Evolutionary conservation across 768 basidiomycete species (phyloP), one percentile per base, ranked within the genome.

Genomic region (Galerina sulciceps): DNA sequence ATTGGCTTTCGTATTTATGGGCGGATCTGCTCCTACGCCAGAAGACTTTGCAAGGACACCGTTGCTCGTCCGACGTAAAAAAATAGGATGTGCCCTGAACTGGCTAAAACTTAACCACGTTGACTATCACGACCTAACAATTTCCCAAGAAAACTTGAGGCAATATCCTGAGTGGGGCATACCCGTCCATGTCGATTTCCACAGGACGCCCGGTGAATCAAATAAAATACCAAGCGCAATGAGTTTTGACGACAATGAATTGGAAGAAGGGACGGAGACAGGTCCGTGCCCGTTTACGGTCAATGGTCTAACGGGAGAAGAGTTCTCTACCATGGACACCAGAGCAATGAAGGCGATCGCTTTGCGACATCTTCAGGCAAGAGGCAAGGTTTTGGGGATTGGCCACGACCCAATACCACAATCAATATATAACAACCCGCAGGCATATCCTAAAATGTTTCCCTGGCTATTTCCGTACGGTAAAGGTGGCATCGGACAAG

Each of bases 381-480:
- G 8, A 31, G 26, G 26, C 4, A 31, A 31, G 26, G 58, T 71
- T 0, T 50, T 81, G 0, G 71, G 56, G 0, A 66, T 77, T 13
- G 72, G 72, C 1, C 72, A 71, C 35, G 47, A 45, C 4, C 31
- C 43, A 0, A 20, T 59, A 2, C 67, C 71, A 0, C 52, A 72
- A 46, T 69, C 68, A 2, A 63, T 70, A 8, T 74, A 66, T 40
- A 45, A 73, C 9, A 78, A 81, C 61, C 69, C 73, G 5, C 50
- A 59, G 3, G 48, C 76, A 17, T 80, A 76, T 61, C 75, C 78
- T 1, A 62, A 71, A 6, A 76, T 79, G 71, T 79, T 78, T 65
- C 78, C 77, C 0, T 79, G 76, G 75, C 60, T 80, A 0, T 80
- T 75, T 63, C 78, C 76, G 0, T 80, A 78, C 64, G 75, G 78